Conservation (phyloP, 164 flowering plant genomes). For the Platanus orientalis region DNA sequence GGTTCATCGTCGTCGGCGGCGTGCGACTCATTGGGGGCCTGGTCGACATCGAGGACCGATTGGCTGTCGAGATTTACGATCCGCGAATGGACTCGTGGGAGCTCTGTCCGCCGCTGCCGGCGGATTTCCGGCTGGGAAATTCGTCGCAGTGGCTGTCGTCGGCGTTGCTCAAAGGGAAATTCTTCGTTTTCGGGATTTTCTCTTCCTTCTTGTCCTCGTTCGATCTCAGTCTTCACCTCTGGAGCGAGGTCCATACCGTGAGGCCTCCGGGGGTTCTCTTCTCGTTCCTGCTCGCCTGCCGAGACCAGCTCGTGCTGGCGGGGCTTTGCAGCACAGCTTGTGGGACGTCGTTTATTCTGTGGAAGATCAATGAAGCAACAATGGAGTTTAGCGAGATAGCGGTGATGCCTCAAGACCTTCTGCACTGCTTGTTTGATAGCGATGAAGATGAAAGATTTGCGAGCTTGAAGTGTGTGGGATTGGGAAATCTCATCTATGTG, state of each 20-base stretch:
- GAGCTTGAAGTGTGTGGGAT: constrained; percentile 66
- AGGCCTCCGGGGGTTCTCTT: constrained; percentile 58
- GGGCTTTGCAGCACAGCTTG: constrained; percentile 39
- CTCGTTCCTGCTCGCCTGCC: constrained; percentile 50
- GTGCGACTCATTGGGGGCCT: constrained; percentile 48
- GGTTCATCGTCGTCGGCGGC: constrained; percentile 63
- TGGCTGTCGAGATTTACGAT: constrained; percentile 60
- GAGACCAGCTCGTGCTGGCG: constrained; percentile 45
- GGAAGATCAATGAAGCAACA: constrained; percentile 48
- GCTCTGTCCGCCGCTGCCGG: constrained; percentile 52
- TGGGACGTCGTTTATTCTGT: constrained; percentile 45
- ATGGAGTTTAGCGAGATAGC: constrained; percentile 58
- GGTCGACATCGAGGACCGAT: constrained; percentile 57
- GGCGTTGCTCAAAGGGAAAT: constrained; percentile 38
- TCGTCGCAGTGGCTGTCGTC: constrained; percentile 48
- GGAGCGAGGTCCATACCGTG: constrained; percentile 57
- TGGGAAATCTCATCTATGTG: constrained; percentile 53
- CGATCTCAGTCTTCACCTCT: constrained; percentile 31
- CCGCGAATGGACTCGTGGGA: constrained; percentile 45
- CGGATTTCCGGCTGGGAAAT: constrained; percentile 43
- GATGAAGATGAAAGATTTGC: constrained; percentile 56
- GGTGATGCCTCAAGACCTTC: constrained; percentile 54
- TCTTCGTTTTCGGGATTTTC: constrained; percentile 49
- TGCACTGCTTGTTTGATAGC: constrained; percentile 42
- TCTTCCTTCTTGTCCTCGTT: constrained; percentile 48